Evolutionary conservation across 192 early-diverging fungal genomes (phyloP), one percentile per base, ranked within the genome.

Genomic region (Lunasporangiospora selenospora): DNA sequence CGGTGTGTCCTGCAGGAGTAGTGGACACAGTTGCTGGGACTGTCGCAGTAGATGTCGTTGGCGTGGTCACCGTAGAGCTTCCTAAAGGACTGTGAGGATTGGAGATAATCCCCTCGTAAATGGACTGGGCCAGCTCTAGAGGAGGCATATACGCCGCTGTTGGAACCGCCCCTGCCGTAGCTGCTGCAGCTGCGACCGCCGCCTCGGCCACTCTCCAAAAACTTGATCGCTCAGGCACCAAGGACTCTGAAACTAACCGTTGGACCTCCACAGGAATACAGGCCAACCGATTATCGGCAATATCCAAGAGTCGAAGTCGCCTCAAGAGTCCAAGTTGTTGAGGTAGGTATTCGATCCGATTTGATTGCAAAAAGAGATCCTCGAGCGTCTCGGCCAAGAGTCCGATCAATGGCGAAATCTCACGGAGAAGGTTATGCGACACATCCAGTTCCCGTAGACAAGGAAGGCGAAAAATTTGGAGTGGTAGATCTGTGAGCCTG

Each of bases 211-310:
- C 19, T 23, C 65, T 51, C 65, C 65, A 59, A 26, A 52, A 33
- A 34, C 41, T 57, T 6, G 30, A 38, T 10, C 45, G 18, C 31
- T 61, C 60, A 10, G 61, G 27, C 19, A 40, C n/a, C 10, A 51
- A 31, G 15, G 69, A 62, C 40, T 63, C 69, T 19, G 69, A 58
- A 8, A 73, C 69, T 3, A 73, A 55, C 33, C 69, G 18, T 29
- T 73, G 69, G 8, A 73, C 43, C 26, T 73, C 69, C 13, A 73
- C 69, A 7, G 69, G 69, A n/a, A 73, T 73, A 30, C 69, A 73
- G 41, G 60, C 60, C 13, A 73, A 43, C 12, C 53, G 59, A 34
- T 73, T 73, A 42, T 73, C 69, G 0, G 69, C 69, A 38, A 73
- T 62, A 23, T 73, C 69, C 48, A 73, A 27, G n/a, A 73, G 59